These are phyloP conservation scores for Colletotrichum tabaci DNA, from an alignment of 2,329 filamentous ascomycete species.

Conservation along the genomic window DNA sequence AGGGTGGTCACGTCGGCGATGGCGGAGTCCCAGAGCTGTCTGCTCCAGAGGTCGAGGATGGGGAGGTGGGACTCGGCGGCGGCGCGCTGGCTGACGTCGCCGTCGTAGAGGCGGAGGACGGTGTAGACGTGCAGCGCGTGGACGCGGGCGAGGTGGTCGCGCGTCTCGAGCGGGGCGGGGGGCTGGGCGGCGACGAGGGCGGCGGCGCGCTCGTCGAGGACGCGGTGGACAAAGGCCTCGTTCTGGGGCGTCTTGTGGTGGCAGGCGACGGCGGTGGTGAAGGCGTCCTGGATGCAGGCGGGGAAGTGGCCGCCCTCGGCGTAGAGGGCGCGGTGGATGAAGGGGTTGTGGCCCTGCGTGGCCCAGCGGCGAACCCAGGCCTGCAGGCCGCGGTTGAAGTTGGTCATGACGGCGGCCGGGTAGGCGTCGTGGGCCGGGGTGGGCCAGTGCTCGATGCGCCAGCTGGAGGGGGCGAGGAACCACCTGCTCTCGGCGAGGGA, in stretches of 20 bases:
- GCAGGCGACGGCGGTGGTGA: slow-evolving; percentile 45
- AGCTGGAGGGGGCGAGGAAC: slow-evolving; percentile 44
- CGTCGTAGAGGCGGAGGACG: slow-evolving; percentile 47
- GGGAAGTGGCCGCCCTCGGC: slow-evolving; percentile 42
- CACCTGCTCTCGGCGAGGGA: slow-evolving; percentile 24
- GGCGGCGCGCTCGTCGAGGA: slow-evolving; percentile 45
- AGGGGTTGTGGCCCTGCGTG: slow-evolving; percentile 44
- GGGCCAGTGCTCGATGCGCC: slow-evolving; percentile 42
- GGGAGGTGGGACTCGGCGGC: slow-evolving; percentile 44
- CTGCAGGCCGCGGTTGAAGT: slow-evolving; percentile 45
- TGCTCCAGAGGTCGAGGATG: slow-evolving; percentile 42
- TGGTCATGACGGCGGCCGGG: slow-evolving; percentile 43
- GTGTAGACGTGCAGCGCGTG: slow-evolving; percentile 46
- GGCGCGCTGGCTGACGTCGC: slow-evolving; percentile 45
- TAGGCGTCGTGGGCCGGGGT: slow-evolving; percentile 14
- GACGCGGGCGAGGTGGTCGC: slow-evolving; percentile 45
- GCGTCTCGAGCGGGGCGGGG: slow-evolving; percentile 19
- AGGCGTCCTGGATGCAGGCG: slow-evolving; percentile 47
- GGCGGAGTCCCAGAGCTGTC: slow-evolving; percentile 41
- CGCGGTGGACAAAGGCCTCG: slow-evolving; percentile 44
- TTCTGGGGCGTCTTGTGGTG: slow-evolving; percentile 45
- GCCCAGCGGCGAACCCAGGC: slow-evolving; percentile 48
- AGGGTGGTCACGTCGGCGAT: slow-evolving; percentile 32
- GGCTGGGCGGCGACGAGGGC: slow-evolving; percentile 33
- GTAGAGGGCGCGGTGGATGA: slow-evolving; percentile 48